Evolutionary conservation across 2,329 filamentous ascomycete genomes (phyloP), one percentile per base, ranked within the genome.

Genomic region (Colletotrichum viniferum): DNA sequence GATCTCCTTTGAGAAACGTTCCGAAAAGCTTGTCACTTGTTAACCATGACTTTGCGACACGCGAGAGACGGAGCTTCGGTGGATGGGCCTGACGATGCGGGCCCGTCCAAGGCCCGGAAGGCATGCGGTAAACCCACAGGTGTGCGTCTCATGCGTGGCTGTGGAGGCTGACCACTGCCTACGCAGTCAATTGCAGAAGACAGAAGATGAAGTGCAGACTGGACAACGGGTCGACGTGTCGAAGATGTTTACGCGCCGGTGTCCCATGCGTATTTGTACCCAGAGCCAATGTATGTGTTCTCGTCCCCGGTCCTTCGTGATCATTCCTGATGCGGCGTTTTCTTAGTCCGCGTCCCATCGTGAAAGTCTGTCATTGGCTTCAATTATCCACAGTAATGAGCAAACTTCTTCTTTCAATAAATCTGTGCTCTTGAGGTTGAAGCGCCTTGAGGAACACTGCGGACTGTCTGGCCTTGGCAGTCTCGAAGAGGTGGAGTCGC

Each of bases 211-310:
- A 83, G 78, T 85, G 84, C 73, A 80, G 81, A 55, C 81, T 85
- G 24, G 83, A 85, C 18, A 78, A 79, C 8, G 81, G 82, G 28
- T 78, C 80, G 18, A 80, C 80, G 0, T 84, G 83, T 77, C 81
- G 83, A 21, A 79, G 83, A 73, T 85, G 83, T 70, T 71, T 80
- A 21, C 81, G 81, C 10, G 79, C 81, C 7, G 83, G 82, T n/a
- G 79, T 83, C 12, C 82, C 83, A 26, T 86, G 85, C 77, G 80
- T 86, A 14, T 86, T 86, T 72, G 83, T 85, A 36, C 84, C 85
- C 13, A 80, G 84, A 55, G 84, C 83, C 58, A 86, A 86, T 77
- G 84, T 84, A 78, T 72, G 82, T 74, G 73, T 18, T 69, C 64
- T 12, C 48, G 32, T 7, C 60, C 43, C 5, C 24, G 3, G 3